Evolutionary conservation across 208 protist species (phyloP).

Genomic region (Trichomonas tenax): DNA sequence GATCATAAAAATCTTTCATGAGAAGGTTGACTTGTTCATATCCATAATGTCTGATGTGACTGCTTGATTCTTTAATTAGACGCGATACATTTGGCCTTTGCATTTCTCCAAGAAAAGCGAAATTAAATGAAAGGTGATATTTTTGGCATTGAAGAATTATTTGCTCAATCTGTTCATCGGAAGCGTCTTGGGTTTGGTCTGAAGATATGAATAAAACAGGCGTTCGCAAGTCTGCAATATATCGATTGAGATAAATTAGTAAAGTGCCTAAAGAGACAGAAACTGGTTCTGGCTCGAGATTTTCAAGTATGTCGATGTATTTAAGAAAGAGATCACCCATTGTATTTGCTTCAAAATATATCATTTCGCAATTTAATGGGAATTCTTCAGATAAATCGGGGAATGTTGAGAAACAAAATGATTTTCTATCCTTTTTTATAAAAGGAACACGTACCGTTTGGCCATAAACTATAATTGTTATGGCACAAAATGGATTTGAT

Average conservation of each 20-base stretch:
- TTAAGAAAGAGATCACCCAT: neutral
- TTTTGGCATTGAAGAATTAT: neutral
- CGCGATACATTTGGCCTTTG: neutral
- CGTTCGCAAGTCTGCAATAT: neutral
- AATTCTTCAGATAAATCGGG: neutral
- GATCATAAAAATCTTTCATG: neutral
- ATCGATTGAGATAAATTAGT: neutral
- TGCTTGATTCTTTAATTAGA: neutral
- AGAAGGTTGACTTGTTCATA: neutral
- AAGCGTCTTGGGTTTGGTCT: neutral
- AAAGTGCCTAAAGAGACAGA: neutral
- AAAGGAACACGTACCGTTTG: neutral
- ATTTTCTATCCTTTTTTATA: neutral
- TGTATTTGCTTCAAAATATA: neutral
- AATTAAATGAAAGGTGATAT: neutral
- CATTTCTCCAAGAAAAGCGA: neutral
- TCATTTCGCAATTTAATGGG: neutral
- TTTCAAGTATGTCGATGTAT: neutral
- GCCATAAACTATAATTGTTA: neutral
- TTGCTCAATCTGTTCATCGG: neutral
- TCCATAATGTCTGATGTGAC: neutral
- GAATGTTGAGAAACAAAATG: neutral
- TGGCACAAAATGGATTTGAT: neutral
- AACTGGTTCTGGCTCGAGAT: neutral
- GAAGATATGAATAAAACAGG: neutral